Evolutionary conservation across 257 asterid species (phyloP), one percentile per base, ranked within the genome.

Genomic region (Cynanchum wilfordii): DNA sequence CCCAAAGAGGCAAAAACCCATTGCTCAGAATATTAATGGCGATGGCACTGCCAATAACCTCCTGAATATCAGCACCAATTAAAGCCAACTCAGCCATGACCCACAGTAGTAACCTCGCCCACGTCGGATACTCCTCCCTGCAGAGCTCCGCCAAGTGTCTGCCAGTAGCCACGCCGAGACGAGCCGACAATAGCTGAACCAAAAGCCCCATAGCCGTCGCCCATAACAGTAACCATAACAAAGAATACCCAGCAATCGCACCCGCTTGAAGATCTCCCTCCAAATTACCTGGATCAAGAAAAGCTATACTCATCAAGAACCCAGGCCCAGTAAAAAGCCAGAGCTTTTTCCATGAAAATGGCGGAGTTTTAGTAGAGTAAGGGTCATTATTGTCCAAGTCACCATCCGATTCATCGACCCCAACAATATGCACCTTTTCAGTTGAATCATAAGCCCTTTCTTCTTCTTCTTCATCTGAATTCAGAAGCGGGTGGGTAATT

Each of bases 321-420:
- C 85, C 85, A 10, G 85, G 85, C 27, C 85, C 85, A 5, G 85
- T 82, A 69, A 82, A 82, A 12, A 78, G 78, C 85, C 85, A 82
- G 25, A 82, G 73, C 68, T 82, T 82, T 68, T 75, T 82, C 85
- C 85, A 82, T 11, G 85, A 82, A 51, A 82, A 82, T 51, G 85
- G 85, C 15, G 79, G 83, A 44, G 76, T 15, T 38, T 15, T 33
- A 30, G 78, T 51, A 44, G 67, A 66, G 51, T 64, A 70, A 36
- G 8, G 74, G 54, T 52, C 75, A 20, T 64, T 2, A 33, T 33
- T 69, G 78, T 38, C 66, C 17, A 13, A 49, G 19, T 10, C 71
- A 4, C 49, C 68, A 11, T 10, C 29, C 7, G 72, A 19, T 33
- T 68, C 73, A 49, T 64, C 72, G 24, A 65, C 71, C 3, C 84